Conservation (phyloP, 1,284 basidiomycete species). For the Microbotryum lychnidis-dioicae region DNA sequence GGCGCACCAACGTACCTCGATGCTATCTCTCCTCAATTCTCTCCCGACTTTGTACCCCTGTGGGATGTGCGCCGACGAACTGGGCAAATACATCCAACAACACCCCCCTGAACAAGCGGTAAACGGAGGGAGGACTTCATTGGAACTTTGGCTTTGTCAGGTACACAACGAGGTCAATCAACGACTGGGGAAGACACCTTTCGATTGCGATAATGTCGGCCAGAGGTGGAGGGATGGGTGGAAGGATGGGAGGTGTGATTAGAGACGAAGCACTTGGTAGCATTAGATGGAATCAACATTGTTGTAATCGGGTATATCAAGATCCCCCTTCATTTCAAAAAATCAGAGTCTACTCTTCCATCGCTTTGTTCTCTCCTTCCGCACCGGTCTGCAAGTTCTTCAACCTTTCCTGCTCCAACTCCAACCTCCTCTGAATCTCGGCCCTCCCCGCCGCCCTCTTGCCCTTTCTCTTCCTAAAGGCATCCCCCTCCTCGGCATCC, state of each 20-base stretch:
- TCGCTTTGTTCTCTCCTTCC: conserved; percentile 10
- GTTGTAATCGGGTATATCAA: background rate
- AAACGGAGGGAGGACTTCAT: conserved; percentile 50
- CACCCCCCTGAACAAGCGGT: conserved; percentile 60
- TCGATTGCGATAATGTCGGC: conserved; percentile 69
- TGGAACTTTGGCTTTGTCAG: conserved; percentile 81
- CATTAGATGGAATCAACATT: background rate
- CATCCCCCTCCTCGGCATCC: background rate
- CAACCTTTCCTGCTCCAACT: conserved; percentile 15
- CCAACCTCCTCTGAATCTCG: conserved; percentile 22
- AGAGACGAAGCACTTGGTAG: background rate
- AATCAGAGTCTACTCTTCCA: conserved; percentile 8
- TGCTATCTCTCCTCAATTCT: conserved; percentile 66
- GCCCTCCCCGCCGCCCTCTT: conserved; percentile 22
- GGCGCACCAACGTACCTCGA: conserved; percentile 61
- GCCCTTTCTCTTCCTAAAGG: background rate
- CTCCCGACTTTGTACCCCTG: conserved; percentile 81
- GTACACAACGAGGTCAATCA: conserved; percentile 84
- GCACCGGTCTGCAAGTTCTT: conserved; percentile 5
- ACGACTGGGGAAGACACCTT: conserved; percentile 69
- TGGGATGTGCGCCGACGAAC: conserved; percentile 68
- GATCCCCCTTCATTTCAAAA: background rate
- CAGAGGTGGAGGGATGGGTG: conserved; percentile 89
- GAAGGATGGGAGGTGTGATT: conserved; percentile 77
- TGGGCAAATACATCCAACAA: conserved; percentile 57